Evolutionary conservation across 495 filamentous ascomycete species (phyloP), one percentile per base, ranked within the genome.

Genomic region (Talaromyces proteolyticus): DNA sequence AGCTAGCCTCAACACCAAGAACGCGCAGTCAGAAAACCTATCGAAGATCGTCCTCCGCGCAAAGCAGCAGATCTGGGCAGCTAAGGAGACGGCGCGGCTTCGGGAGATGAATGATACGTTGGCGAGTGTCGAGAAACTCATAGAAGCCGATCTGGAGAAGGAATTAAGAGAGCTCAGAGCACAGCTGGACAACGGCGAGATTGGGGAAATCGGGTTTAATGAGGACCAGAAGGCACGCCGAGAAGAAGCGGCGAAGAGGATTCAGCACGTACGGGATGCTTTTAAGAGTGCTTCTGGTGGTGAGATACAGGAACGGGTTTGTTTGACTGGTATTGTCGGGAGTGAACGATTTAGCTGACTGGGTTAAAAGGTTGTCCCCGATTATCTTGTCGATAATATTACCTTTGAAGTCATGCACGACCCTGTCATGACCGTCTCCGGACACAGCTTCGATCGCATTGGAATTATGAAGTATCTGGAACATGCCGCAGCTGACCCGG

Each of bases 401-500:
- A 89, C 86, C 0, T 96, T 96, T 56, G 77, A 80, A 34, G 78
- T 96, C 52, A 96, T 98, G 91, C 78, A 92, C 56, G 93, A 98
- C 67, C 93, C 89, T 3, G 88, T 93, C 11, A 75, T 91, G 16
- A 96, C 92, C 0, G 91, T 86, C 54, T 88, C 84, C 5, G 93
- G 93, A 23, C 85, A 85, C 47, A 91, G 86, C 0, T 98, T 95
- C 64, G 93, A 98, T 57, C 82, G 93, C 44, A 73, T 86, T 3
- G 88, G 87, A n/a, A 84, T 98, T 50, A 66, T 86, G 49, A 89
- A 96, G 68, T 90, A 96, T 60, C 71, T 98, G 24, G 83, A 82
- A 57, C 76, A 89, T 24, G 78, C 79, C 16, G 76, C 75, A 3
- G 82, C 80, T 1, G 93, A 98, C 65, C 93, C 93, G 0, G 58